These are phyloP conservation scores for Pleurotus pulmonarius DNA, from an alignment of 768 basidiomycete genomes.

Conservation along the genomic window DNA sequence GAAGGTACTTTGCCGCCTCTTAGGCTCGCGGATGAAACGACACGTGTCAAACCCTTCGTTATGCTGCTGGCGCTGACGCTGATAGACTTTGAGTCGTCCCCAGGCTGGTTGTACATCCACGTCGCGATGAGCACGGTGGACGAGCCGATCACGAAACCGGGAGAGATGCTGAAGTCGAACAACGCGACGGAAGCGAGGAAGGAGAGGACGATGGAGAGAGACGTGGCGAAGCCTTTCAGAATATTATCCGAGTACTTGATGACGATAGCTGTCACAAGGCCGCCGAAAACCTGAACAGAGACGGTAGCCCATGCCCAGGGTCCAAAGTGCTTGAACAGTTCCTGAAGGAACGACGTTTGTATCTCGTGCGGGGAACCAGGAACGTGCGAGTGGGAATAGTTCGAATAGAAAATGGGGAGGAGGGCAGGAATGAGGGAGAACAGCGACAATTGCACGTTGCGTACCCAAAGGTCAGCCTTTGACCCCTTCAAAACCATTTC, in stretches of 20 bases:
- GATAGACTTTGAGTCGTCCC: constrained; percentile 23
- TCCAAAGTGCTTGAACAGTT: constrained; percentile 84
- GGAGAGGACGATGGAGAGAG: constrained; percentile 88
- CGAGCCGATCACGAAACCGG: constrained; percentile 82
- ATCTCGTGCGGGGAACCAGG: constrained; percentile 30
- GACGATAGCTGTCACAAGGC: constrained; percentile 89
- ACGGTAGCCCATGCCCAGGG: constrained; percentile 97
- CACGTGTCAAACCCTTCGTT: constrained; percentile 16
- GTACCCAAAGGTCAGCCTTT: constrained; percentile 82
- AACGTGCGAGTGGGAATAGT: not conserved
- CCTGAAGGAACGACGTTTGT: constrained; percentile 45
- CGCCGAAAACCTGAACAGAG: constrained; percentile 84
- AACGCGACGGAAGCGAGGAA: constrained; percentile 91
- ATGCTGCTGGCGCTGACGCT: constrained; percentile 21
- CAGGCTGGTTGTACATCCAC: constrained; percentile 90
- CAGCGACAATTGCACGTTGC: constrained; percentile 84
- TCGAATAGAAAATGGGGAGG: constrained; percentile 65
- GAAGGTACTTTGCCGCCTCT: constrained; percentile 19
- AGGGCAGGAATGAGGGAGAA: constrained; percentile 91
- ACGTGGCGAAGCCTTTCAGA: constrained; percentile 96
- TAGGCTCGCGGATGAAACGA: not conserved
- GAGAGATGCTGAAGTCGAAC: constrained; percentile 88
- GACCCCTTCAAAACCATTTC: constrained; percentile 90
- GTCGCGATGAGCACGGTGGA: constrained; percentile 85
- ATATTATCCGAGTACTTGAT: constrained; percentile 98